phyloP scores from a whole-genome alignment of 2,329 filamentous ascomycete genomes.

The Chrysosporium queenslandicum region DNA sequence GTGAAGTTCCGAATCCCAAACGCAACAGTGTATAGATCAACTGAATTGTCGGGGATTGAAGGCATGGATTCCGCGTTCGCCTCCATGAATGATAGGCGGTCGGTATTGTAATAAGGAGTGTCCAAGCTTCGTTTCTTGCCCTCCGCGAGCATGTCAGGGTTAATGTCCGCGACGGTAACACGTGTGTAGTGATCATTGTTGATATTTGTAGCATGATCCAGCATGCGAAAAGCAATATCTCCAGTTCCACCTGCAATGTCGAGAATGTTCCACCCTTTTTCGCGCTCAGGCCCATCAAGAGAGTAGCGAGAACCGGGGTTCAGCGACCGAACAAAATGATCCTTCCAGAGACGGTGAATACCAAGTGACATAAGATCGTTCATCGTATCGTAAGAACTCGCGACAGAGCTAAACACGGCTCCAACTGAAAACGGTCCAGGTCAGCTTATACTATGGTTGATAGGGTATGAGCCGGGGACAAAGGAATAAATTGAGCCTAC shows the following conservation, averaged over 20 bases:
- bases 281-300: constrained; percentile 20
- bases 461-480: neutral
- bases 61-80: constrained; percentile 75
- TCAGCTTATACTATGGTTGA: constrained; percentile 2
- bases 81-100: constrained; percentile 62
- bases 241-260: constrained; percentile 96
- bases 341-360: constrained; percentile 94
- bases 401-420: constrained; percentile 88
- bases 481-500: constrained; percentile 32
- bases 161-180: constrained; percentile 93
- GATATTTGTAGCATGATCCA: constrained; percentile 72
- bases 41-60: constrained; percentile 54
- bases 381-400: constrained; percentile 92
- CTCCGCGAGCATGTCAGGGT: constrained; percentile 84
- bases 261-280: constrained; percentile 61
- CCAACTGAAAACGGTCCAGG: constrained; percentile 47
- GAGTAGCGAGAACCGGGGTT: constrained; percentile 60
- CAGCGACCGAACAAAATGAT: constrained; percentile 85
- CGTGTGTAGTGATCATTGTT: constrained; percentile 70
- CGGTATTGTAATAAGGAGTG: constrained; percentile 49
- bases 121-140: constrained; percentile 65
- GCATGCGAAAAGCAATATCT: constrained; percentile 93
- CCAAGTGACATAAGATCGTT: constrained; percentile 98
- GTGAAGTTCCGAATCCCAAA: constrained; percentile 98
- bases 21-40: constrained; percentile 93